Percentiles rank a stretch among this genome's conserved stretches.
phyloP scores from a whole-genome alignment of 371 early-diverging fungal species.

The Rhizomucor miehei region DNA sequence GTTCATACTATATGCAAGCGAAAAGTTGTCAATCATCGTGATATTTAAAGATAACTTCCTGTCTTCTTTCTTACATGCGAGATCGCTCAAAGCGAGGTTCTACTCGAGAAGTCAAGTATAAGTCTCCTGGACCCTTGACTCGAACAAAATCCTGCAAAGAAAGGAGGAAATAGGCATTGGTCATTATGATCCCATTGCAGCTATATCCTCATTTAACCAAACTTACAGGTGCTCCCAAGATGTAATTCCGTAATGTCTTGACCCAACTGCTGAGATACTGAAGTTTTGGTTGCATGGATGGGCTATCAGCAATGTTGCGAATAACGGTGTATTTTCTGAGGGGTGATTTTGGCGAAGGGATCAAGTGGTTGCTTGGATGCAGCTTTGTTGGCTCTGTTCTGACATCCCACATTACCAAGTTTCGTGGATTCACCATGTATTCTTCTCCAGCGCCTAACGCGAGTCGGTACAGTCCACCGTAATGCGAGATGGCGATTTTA shows the following conservation, averaged over 20 bases:
- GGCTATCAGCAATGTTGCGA: conserved; percentile 45
- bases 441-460: conserved; percentile 67
- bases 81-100: conserved; percentile 50
- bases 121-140: conserved; percentile 68
- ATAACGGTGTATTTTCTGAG: conserved; percentile 33
- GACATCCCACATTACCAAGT: conserved; percentile 57
- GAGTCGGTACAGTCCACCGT: conserved; percentile 72
- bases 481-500: conserved; percentile 65
- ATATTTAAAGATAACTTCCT: too few species aligned
- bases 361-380: conserved; percentile 21
- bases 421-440: conserved; percentile 70
- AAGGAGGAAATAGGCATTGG: conserved; percentile 19
- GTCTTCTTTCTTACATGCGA: conserved; percentile 29
- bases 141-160: conserved; percentile 58
- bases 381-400: conserved; percentile 39
- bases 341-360: conserved; percentile 40
- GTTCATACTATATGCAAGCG: conserved; percentile 29
- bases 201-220: neutral
- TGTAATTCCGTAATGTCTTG: conserved; percentile 33
- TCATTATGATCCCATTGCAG: neutral
- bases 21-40: neutral
- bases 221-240: conserved; percentile 51
- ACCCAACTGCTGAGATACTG: conserved; percentile 32
- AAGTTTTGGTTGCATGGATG: conserved; percentile 47
- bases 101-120: conserved; percentile 63